Evolutionary conservation across 1,284 basidiomycete genomes (phyloP).

Genomic region (Cystobasidium slooffiae): DNA sequence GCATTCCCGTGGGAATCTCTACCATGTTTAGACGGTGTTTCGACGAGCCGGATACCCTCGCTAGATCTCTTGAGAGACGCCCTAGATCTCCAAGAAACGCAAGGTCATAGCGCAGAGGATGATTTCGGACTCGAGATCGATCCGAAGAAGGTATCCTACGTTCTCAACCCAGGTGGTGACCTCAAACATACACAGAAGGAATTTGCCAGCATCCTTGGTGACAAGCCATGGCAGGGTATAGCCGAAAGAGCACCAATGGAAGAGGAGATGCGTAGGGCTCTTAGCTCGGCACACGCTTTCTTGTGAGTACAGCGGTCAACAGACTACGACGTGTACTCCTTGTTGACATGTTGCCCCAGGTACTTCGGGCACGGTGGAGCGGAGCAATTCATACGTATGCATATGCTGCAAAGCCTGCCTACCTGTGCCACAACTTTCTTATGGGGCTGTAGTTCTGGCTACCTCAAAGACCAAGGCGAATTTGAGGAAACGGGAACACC

Average conservation of each 20-base stretch:
- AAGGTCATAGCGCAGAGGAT: background rate
- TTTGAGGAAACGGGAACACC: conserved; percentile 91
- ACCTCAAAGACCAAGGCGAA: conserved; percentile 84
- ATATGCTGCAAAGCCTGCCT: conserved; percentile 76
- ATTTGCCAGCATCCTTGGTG: conserved; percentile 74
- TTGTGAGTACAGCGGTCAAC: conserved; percentile 66
- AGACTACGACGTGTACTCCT: background rate
- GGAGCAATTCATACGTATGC: conserved; percentile 88
- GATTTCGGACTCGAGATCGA: conserved; percentile 64
- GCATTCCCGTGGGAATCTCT: conserved; percentile 95
- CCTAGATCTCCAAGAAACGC: conserved; percentile 61
- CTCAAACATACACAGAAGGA: conserved; percentile 78
- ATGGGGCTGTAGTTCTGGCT: conserved; percentile 97
- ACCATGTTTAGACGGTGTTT: conserved; percentile 78
- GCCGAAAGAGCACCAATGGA: conserved; percentile 76
- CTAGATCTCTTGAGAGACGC: conserved; percentile 86
- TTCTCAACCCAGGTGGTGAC: conserved; percentile 92
- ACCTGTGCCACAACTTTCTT: conserved; percentile 92
- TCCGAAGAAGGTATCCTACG: conserved; percentile 73
- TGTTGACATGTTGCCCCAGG: conserved; percentile 59
- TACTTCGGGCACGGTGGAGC: conserved; percentile 98
- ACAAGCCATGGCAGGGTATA: conserved; percentile 78
- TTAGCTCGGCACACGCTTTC: conserved; percentile 75
- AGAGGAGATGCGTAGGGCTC: conserved; percentile 73
- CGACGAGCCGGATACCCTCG: conserved; percentile 88